Conservation (phyloP, 2,329 filamentous ascomycete species). For the Emmonsiellopsis sp. region DNA sequence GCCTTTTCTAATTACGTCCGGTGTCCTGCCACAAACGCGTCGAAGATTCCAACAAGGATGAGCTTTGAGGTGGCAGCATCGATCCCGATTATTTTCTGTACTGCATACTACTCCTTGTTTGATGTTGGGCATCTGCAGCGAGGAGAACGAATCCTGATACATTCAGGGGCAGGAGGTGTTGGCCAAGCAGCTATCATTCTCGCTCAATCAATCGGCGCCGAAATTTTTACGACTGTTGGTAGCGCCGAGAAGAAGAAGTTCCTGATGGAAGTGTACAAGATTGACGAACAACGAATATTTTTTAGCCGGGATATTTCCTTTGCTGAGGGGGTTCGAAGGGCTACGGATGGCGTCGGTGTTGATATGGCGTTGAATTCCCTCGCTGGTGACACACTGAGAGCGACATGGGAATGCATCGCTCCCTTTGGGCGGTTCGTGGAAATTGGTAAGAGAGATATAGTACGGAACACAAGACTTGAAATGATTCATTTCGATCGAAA, state of each 20-base stretch:
- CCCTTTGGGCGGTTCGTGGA: slow-evolving; percentile 29
- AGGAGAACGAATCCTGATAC: slow-evolving; percentile 13
- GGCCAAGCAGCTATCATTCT: slow-evolving; percentile 13
- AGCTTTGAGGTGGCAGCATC: slow-evolving; percentile 12
- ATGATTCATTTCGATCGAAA: slow-evolving; percentile 33
- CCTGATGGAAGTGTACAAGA: slow-evolving; percentile 5
- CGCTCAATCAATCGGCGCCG: slow-evolving; percentile 10
- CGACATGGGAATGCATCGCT: slow-evolving; percentile 9
- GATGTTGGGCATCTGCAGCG: slow-evolving; percentile 7
- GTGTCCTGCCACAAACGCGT: background rate
- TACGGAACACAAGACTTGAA: slow-evolving; percentile 25
- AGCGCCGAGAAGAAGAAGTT: slow-evolving; percentile 4
- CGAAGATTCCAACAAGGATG: slow-evolving; percentile 9
- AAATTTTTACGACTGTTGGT: slow-evolving; percentile 12
- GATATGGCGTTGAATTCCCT: slow-evolving; percentile 13
- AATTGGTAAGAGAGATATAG: slow-evolving; percentile 35
- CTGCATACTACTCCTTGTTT: slow-evolving; percentile 9
- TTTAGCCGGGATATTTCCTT: slow-evolving; percentile 5
- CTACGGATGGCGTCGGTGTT: slow-evolving; percentile 5
- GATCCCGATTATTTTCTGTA: slow-evolving; percentile 10
- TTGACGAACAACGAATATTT: slow-evolving; percentile 4
- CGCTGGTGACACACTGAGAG: slow-evolving; percentile 7
- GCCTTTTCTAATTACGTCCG: slow-evolving; percentile 5
- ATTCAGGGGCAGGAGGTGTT: slow-evolving; percentile 9
- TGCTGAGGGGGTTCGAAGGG: background rate